Percentiles rank a stretch among this genome's conserved stretches.
Conservation (phyloP, 2,329 filamentous ascomycete species). For the Thermoascus crustaceus region DNA sequence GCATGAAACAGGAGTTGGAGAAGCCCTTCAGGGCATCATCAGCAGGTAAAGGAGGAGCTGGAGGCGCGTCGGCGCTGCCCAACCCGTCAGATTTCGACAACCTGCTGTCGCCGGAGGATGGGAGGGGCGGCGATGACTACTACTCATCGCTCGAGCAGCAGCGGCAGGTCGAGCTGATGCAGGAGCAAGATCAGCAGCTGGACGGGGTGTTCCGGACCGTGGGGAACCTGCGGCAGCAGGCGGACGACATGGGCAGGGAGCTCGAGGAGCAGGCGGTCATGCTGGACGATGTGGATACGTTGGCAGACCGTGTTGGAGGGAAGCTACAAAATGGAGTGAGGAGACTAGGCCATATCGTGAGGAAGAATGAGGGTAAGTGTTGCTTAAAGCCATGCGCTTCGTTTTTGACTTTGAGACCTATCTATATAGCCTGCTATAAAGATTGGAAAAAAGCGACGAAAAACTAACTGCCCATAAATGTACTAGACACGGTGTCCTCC, state of each 20-base stretch:
- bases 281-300: conserved; percentile 72
- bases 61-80: conserved; percentile 41
- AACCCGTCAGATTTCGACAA: conserved; percentile 52
- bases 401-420: too few relatives aligned
- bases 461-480: conserved; percentile 18
- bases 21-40: conserved; percentile 45
- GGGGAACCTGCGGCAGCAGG: conserved; percentile 80
- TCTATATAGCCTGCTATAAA: too few relatives aligned
- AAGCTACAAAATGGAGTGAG: conserved; percentile 79
- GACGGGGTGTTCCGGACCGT: conserved; percentile 92
- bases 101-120: conserved; percentile 29
- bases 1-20: conserved; percentile 76
- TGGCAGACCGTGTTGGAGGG: conserved; percentile 80
- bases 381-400: too few relatives aligned
- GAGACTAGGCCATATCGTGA: conserved; percentile 75
- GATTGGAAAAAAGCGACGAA: too few relatives aligned
- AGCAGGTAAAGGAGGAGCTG: conserved; percentile 17
- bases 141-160: conserved; percentile 84
- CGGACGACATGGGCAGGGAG: conserved; percentile 91
- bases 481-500: conserved; percentile 61
- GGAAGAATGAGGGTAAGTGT: conserved; percentile 76
- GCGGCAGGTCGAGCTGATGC: conserved; percentile 84
- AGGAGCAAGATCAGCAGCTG: conserved; percentile 86
- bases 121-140: conserved; percentile 48
- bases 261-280: conserved; percentile 90